Percentiles rank a stretch among this genome's conserved stretches.
These are phyloP conservation scores for Geotrichum europaeum DNA, from an alignment of 1,139 yeast species.

Conservation along the genomic window DNA sequence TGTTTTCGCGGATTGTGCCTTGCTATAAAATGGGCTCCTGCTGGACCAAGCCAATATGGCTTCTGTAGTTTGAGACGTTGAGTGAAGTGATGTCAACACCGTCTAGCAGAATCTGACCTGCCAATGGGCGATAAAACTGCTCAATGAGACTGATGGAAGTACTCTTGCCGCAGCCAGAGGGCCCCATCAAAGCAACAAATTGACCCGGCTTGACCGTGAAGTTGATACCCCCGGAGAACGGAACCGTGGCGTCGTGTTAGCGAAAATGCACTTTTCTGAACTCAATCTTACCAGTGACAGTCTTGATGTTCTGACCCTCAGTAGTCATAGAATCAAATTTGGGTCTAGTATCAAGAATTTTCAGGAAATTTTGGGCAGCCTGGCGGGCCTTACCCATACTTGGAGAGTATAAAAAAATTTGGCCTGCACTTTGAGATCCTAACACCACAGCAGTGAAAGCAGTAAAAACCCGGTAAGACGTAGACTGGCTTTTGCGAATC, in stretches of 20 bases:
- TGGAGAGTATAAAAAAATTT: conserved; percentile 83
- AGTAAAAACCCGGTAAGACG: conserved; percentile 32
- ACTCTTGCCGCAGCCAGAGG: conserved; percentile 92
- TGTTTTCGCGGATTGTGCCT: conserved; percentile 79
- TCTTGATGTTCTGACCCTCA: conserved; percentile 42
- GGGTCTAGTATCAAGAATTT: conserved; percentile 62
- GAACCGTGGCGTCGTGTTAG: conserved; percentile 66
- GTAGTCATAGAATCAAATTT: conserved; percentile 48
- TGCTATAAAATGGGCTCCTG: conserved; percentile 87
- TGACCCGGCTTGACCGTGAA: conserved; percentile 71
- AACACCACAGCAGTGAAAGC: conserved; percentile 52
- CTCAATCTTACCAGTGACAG: conserved; percentile 48
- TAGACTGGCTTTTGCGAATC: conserved; percentile 34
- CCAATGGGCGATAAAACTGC: conserved; percentile 68
- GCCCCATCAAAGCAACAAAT: conserved; percentile 89
- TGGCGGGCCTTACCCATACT: conserved; percentile 46
- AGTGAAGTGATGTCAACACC: conserved; percentile 64
- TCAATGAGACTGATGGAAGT: conserved; percentile 80
- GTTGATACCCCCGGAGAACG: conserved; percentile 62
- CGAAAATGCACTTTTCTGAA: conserved; percentile 62
- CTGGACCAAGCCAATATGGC: conserved; percentile 69
- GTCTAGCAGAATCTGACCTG: conserved; percentile 63
- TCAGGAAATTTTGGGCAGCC: conserved; percentile 77
- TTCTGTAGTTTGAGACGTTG: conserved; percentile 65
- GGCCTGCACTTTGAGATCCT: conserved; percentile 80